These are phyloP conservation scores for Dacryopinax spathularia DNA, from an alignment of 768 basidiomycete genomes.

Conservation along the genomic window DNA sequence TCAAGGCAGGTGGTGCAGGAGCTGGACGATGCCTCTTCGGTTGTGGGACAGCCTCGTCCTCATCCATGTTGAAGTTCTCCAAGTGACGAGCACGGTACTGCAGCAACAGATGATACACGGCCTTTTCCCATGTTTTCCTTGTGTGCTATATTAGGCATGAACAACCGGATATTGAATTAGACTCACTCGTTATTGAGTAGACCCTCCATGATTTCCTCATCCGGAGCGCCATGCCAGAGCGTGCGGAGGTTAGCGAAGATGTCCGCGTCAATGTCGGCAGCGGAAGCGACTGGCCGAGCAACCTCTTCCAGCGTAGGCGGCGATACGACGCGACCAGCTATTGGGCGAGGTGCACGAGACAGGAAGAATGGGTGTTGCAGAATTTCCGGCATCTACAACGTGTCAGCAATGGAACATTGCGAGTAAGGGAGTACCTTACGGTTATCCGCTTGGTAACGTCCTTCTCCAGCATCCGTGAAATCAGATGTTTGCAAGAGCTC, in stretches of 20 bases:
- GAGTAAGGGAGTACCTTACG: conserved; percentile 15
- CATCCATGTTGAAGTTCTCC: conserved; percentile 59
- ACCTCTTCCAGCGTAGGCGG: conserved; percentile 51
- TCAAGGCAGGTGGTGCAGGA: background rate
- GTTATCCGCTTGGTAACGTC: conserved; percentile 65
- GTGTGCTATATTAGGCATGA: conserved; percentile 22
- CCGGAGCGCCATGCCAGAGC: conserved; percentile 73
- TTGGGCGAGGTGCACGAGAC: conserved; percentile 30
- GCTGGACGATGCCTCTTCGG: conserved; percentile 4
- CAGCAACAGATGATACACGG: conserved; percentile 80
- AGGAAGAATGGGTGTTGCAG: conserved; percentile 65
- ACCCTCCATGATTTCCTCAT: conserved; percentile 55
- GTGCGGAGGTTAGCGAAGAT: conserved; percentile 82
- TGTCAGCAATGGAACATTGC: background rate
- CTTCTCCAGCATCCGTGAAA: conserved; percentile 64
- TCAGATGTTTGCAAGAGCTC: conserved; percentile 56
- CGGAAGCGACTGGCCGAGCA: conserved; percentile 48
- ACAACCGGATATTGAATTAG: background rate
- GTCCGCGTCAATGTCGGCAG: conserved; percentile 65
- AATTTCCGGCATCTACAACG: conserved; percentile 49
- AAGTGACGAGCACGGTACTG: conserved; percentile 65
- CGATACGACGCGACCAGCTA: conserved; percentile 28
- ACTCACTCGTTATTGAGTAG: conserved; percentile 37
- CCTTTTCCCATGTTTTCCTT: conserved; percentile 86
- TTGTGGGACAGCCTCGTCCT: conserved; percentile 22